Base-by-base conservation (phyloP, 2,329 filamentous ascomycete species). In the Pseudogymnoascus pannorum region DNA sequence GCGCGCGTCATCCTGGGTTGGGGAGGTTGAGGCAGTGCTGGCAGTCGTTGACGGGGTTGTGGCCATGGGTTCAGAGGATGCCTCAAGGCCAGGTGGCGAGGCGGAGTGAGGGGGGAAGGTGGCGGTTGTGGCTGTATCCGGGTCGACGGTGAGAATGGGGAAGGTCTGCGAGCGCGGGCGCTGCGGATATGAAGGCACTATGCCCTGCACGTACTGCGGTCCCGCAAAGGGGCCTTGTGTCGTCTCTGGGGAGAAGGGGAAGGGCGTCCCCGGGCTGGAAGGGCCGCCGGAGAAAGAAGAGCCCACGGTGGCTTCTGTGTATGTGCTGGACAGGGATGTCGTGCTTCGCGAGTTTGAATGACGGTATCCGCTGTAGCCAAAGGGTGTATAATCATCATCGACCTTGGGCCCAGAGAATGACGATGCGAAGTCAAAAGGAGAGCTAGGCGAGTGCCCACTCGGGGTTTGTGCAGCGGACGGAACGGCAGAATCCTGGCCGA, bases 131-230 rank as follows among this genome's bases (percentile, higher is more conserved):
- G 54, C 54, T 14, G 35, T 33, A 9, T 38, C 35, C 29, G 82
- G 78, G 66, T 86, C 78, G 48, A 88, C 78, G 54, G 85, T 85
- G 42, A 91, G 77, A 48, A 87, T 85, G 1, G 92, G 91, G 65
- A 96, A 92, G 0, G 91, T 96, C 73, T 95, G 91, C 72, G 90
- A 94, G 69, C 91, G 82, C n/a, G 89, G 90, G 61, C 91, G 82
- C 68, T 88, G 87, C 5, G 12, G 54, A 66, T 87, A 85, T 68
- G 84, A 84, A 24, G 68, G 68, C 38, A 75, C 77, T 60, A 77
- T 76, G 35, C 78, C 76, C 62, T 77, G 78, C 24, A 77, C 75
- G 65, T 81, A 79, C 61, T 78, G 78, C 7, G 77, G 79, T 22
- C 79, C 77, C 62, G 82, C 77, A 71, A 92, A 94, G 1, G 85